A percentile compares a stretch with the other conserved stretches of the same genome.
These are phyloP conservation scores for Leptographium radiaticola DNA, from an alignment of 2,329 filamentous ascomycete genomes.

Conservation along the genomic window DNA sequence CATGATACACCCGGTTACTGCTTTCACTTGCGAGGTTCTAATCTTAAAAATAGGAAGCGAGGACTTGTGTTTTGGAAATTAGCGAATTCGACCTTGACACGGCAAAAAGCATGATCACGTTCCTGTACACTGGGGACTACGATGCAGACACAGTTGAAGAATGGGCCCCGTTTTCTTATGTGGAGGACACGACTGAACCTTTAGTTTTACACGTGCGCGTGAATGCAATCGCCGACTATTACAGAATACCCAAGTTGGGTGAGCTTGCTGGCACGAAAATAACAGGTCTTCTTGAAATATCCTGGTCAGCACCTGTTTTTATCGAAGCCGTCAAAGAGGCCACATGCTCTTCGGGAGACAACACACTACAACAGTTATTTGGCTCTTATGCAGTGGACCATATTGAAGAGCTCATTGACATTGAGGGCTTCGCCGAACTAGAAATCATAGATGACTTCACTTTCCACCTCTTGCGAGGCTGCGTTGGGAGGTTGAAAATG, in stretches of 20 bases:
- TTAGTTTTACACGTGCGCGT: background rate
- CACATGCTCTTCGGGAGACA: background rate
- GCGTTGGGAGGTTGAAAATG: background rate
- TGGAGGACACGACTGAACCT: background rate
- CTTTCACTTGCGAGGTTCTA: background rate
- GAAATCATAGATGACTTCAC: background rate
- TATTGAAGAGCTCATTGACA: background rate
- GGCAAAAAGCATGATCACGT: background rate
- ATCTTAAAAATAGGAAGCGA: background rate
- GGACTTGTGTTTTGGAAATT: background rate
- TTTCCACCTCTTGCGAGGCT: background rate
- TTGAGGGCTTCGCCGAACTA: background rate
- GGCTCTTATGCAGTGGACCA: background rate
- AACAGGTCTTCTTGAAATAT: background rate
- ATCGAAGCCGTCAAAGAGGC: background rate
- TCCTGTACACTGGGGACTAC: background rate
- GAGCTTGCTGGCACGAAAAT: background rate
- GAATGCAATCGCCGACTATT: background rate
- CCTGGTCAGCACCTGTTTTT: background rate
- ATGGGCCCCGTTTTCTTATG: background rate
- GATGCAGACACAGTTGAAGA: background rate
- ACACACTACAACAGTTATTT: background rate
- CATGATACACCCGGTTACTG: background rate
- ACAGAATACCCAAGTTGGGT: background rate
- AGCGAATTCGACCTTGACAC: background rate